These are phyloP conservation scores for Dactylellina sp. DNA, from an alignment of 2,329 filamentous ascomycete species.

Conservation along the genomic window DNA sequence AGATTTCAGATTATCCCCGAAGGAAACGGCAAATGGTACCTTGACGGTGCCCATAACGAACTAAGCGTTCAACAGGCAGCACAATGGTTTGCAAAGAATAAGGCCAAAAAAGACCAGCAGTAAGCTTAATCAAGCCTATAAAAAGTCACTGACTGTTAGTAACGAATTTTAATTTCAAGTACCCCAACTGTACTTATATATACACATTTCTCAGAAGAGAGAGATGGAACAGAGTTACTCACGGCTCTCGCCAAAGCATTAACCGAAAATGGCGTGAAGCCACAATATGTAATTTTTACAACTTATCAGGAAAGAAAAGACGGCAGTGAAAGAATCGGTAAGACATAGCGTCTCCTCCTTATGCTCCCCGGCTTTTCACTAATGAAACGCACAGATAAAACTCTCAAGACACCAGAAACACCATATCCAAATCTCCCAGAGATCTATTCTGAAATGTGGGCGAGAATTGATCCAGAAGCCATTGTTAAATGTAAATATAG, in stretches of 20 bases:
- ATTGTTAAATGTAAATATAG: slow-evolving; percentile 58
- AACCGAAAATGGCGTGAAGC: slow-evolving; percentile 21
- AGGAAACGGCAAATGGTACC: slow-evolving; percentile 27
- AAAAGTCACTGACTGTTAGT: background rate
- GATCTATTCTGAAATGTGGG: slow-evolving; percentile 60
- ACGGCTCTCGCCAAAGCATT: slow-evolving; percentile 58
- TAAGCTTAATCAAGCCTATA: background rate
- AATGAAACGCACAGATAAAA: slow-evolving; percentile 56
- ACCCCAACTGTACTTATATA: slow-evolving; percentile 61
- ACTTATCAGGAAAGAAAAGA: slow-evolving; percentile 61
- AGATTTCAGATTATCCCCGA: slow-evolving; percentile 28
- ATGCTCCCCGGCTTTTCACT: slow-evolving; percentile 30
- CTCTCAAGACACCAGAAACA: slow-evolving; percentile 35
- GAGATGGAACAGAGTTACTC: slow-evolving; percentile 60
- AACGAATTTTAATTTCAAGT: slow-evolving; percentile 9
- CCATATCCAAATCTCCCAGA: slow-evolving; percentile 58
- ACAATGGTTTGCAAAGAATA: background rate
- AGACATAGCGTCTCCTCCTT: slow-evolving; percentile 10
- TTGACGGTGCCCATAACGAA: slow-evolving; percentile 46
- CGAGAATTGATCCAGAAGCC: slow-evolving; percentile 57
- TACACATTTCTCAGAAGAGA: slow-evolving; percentile 61
- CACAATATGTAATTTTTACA: slow-evolving; percentile 61
- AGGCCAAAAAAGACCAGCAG: background rate
- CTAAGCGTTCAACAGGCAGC: slow-evolving; percentile 12
- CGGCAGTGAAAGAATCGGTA: slow-evolving; percentile 59